Evolutionary conservation across 495 filamentous ascomycete genomes (phyloP), one percentile per base, ranked within the genome.

Genomic region (Penicillium ochrochloron): DNA sequence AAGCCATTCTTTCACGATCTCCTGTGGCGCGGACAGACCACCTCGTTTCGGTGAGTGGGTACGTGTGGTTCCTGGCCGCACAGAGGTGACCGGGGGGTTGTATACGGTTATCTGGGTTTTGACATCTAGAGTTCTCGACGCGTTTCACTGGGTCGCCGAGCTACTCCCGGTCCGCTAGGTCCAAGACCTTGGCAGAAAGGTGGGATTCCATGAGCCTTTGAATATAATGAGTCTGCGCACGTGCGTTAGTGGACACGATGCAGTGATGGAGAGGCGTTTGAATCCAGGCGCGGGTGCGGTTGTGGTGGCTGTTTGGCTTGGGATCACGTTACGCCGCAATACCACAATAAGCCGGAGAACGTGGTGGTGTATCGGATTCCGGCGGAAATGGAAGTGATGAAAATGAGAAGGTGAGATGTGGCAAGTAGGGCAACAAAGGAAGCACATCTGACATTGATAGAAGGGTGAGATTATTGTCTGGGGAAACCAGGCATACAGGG

Each of bases 241-340:
- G 60, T 77, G 73, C 51, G 60, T 71, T 50, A 71, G 65, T 6
- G 34, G 64, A n/a, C 67, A 69, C 50, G 71, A 84, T 51, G 82
- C 83, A 3, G 80, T 77, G 69, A 74, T 77, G 21, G 83, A 84
- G 66, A 76, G 84, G 73, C 72, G 79, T 19, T 59, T 84, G 19
- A 77, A 80, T 29, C 44, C 44, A 23, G 44, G 21, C 54, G 82
- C 27, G 23, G 2, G 75, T 80, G 19, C 80, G 79, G 55, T 59
- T 84, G 23, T 51, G 85, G n/a, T 85, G 78, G 77, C 68, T 65
- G 35, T 84, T 82, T 72, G 80, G 84, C 21, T 66, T 58, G 59
- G 61, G 44, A 62, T 34, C 35, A 54, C 9, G 48, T 61, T 15
- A 60, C 61, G n/a, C 53, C 53, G 41, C 9, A 42, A 31, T 61